Evolutionary conservation across 1,139 yeast species (phyloP).

Genomic region (Sugiyamaella castrensis): DNA sequence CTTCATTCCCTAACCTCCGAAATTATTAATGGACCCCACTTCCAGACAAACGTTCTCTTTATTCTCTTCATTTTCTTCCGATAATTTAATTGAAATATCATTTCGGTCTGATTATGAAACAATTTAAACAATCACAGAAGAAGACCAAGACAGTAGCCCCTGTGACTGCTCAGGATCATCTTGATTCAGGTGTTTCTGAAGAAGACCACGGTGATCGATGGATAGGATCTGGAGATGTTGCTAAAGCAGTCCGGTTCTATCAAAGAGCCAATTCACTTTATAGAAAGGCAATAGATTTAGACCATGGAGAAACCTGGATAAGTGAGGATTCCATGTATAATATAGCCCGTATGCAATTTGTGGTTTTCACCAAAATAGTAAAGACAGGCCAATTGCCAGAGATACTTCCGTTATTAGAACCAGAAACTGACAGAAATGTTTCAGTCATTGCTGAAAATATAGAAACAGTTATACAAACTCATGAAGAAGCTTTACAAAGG

Average conservation of each 20-base stretch:
- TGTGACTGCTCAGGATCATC: constrained; percentile 22
- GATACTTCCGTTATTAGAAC: constrained; percentile 15
- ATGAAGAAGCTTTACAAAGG: constrained; percentile 18
- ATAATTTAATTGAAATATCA: too few species aligned
- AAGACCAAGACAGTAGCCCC: constrained; percentile 5
- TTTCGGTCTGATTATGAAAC: too few species aligned
- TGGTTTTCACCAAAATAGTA: constrained; percentile 28
- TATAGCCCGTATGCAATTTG: constrained; percentile 31
- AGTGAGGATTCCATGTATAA: constrained; percentile 30
- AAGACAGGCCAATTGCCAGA: constrained; percentile 23
- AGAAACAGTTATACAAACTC: constrained; percentile 18
- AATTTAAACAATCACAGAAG: neutral
- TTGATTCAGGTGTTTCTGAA: constrained; percentile 30
- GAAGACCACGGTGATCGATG: constrained; percentile 36
- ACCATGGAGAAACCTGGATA: constrained; percentile 14
- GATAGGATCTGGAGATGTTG: constrained; percentile 32
- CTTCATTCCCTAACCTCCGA: too few species aligned
- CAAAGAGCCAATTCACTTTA: constrained; percentile 28
- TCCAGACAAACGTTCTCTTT: too few species aligned
- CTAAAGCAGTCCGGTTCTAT: constrained; percentile 34
- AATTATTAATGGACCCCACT: too few species aligned
- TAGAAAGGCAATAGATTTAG: constrained; percentile 19
- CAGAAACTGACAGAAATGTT: constrained; percentile 12
- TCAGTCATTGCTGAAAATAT: constrained; percentile 19
- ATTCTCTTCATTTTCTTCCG: too few species aligned